Evolutionary conservation across 2,329 filamentous ascomycete genomes (phyloP).

Genomic region (Diatrype stigma): DNA sequence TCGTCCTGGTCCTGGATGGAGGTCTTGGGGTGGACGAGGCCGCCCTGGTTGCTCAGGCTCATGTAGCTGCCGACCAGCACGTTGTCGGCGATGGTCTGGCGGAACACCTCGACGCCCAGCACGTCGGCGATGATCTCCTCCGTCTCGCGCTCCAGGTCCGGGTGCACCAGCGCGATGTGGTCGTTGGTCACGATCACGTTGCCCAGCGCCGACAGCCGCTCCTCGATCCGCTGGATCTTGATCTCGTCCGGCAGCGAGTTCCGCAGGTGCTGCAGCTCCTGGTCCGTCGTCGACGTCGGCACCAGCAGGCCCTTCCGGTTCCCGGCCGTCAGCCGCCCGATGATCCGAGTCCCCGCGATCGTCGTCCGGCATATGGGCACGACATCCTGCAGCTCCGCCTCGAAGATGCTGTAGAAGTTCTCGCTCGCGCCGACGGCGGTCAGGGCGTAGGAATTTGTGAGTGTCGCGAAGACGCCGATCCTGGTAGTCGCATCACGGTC

Average conservation of each 20-base stretch:
- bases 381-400: constrained; percentile 94
- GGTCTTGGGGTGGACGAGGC: constrained; percentile 96
- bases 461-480: constrained; percentile 92
- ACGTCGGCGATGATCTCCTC: constrained; percentile 98
- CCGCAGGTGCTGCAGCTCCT: constrained; percentile 94
- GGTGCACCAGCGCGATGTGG: constrained; percentile 93
- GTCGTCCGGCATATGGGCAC: constrained; percentile 96
- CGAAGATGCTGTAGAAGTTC: constrained; percentile 99
- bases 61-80: constrained; percentile 96
- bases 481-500: constrained; percentile 40
- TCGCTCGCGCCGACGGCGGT: constrained; percentile 92
- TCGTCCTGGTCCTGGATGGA: constrained; percentile 98
- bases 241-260: constrained; percentile 90
- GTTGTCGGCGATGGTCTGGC: constrained; percentile 95
- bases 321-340: constrained; percentile 90
- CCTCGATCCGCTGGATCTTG: constrained; percentile 96
- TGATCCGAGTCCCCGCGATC: constrained; percentile 93
- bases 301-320: constrained; percentile 97
- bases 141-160: constrained; percentile 93
- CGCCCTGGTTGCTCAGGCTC: constrained; percentile 91
- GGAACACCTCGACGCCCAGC: constrained; percentile 81
- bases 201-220: constrained; percentile 88
- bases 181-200: constrained; percentile 98
- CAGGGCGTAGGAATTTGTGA: constrained; percentile 96
- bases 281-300: constrained; percentile 92